Evolutionary conservation across 2,329 filamentous ascomycete genomes (phyloP).

Genomic region (Hymenotorrendiella dingleyae): DNA sequence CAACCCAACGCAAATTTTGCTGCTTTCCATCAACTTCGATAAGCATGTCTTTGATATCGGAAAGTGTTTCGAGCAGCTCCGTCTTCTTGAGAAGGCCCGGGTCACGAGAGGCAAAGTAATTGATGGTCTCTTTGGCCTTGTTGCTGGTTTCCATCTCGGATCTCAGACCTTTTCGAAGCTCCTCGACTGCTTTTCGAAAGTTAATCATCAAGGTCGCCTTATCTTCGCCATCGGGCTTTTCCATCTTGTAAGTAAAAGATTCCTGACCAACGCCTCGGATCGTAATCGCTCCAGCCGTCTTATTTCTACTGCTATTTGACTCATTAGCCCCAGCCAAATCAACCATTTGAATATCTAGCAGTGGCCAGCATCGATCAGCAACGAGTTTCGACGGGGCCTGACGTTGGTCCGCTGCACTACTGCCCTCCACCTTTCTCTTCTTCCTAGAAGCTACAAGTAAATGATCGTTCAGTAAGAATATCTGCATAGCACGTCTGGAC

Average conservation of each 20-base stretch:
- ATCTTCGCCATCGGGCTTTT: conserved; percentile 70
- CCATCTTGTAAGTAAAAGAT: conserved; percentile 90
- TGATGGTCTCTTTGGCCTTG: conserved; percentile 77
- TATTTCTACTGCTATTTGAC: conserved; percentile 50
- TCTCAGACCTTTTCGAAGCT: conserved; percentile 77
- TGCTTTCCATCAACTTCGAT: conserved; percentile 97
- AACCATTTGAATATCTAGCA: conserved; percentile 88
- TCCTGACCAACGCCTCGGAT: conserved; percentile 80
- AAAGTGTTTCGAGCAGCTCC: conserved; percentile 71
- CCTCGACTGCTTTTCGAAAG: conserved; percentile 87
- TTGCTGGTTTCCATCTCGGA: conserved; percentile 84
- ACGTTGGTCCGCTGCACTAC: conserved; percentile 41
- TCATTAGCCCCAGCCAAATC: conserved; percentile 70
- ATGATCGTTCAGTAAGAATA: conserved; percentile 92
- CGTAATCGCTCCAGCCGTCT: conserved; percentile 81
- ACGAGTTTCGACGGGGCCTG: conserved; percentile 66
- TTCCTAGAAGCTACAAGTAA: conserved; percentile 85
- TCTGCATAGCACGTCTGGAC: conserved; percentile 78
- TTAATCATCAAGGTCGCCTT: conserved; percentile 80
- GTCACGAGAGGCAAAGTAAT: conserved; percentile 77
- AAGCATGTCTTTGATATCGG: conserved; percentile 76
- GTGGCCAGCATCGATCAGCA: conserved; percentile 88
- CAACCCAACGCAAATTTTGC: conserved; percentile 92
- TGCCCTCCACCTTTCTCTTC: conserved; percentile 77
- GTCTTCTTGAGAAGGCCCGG: conserved; percentile 72